phyloP scores from a whole-genome alignment of 192 early-diverging fungal species.

The Rhizoclosmatium sp. region DNA sequence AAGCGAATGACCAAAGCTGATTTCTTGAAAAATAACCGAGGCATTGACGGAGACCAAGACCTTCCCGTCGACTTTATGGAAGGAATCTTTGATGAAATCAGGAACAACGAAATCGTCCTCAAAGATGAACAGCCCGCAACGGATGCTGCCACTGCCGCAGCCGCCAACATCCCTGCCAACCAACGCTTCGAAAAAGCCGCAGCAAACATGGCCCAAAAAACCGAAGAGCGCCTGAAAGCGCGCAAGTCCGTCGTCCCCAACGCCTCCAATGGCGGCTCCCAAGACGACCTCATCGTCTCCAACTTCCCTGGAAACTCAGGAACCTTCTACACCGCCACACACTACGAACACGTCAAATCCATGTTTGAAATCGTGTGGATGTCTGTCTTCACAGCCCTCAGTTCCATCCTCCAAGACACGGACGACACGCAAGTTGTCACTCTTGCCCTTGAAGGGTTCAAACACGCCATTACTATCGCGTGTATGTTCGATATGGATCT shows the following conservation, averaged over 20 bases:
- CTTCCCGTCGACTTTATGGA: constrained; percentile 73
- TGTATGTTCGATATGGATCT: constrained; percentile 93
- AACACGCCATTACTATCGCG: constrained; percentile 77
- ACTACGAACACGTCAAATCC: constrained; percentile 84
- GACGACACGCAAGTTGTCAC: constrained; percentile 74
- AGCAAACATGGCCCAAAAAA: constrained; percentile 58
- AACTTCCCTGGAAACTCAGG: constrained; percentile 39
- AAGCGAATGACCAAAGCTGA: constrained; percentile 82
- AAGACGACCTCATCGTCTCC: background rate
- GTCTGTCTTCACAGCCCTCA: constrained; percentile 81
- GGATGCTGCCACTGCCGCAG: background rate
- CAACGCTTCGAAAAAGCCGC: constrained; percentile 49
- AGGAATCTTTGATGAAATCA: constrained; percentile 84
- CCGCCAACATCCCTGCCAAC: background rate
- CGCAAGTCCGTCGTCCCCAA: constrained; percentile 3
- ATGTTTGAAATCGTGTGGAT: constrained; percentile 96
- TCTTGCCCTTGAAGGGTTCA: constrained; percentile 75
- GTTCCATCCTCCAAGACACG: constrained; percentile 81
- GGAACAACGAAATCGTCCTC: constrained; percentile 87
- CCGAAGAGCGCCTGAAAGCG: constrained; percentile 54
- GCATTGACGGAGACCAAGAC: constrained; percentile 87
- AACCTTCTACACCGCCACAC: constrained; percentile 60
- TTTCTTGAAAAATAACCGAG: constrained; percentile 89
- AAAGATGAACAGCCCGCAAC: constrained; percentile 78
- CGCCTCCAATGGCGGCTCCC: constrained; percentile 25